Percentiles rank a stretch among this genome's conserved stretches.
phyloP scores from a whole-genome alignment of 441 rosid species.

The Gossypium lobatum region DNA sequence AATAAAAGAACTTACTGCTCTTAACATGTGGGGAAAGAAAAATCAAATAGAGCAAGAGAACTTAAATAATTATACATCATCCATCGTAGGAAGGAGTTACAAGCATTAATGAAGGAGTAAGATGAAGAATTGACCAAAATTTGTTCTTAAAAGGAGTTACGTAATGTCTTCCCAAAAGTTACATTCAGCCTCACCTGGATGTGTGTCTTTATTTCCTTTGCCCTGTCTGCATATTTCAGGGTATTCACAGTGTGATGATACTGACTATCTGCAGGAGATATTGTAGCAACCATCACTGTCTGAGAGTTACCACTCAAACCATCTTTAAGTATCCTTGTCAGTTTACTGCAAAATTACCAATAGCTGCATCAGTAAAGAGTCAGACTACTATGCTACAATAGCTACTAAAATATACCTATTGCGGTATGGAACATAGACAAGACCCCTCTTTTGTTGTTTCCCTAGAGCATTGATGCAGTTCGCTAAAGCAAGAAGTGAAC shows the following conservation, averaged over 20 bases:
- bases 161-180: background rate
- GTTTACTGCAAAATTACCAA: constrained; percentile 53
- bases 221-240: constrained; percentile 89
- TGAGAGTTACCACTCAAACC: constrained; percentile 70
- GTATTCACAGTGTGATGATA: constrained; percentile 92
- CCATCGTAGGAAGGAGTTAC: background rate
- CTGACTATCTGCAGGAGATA: constrained; percentile 78
- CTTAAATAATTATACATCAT: background rate
- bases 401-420: constrained; percentile 51
- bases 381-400: constrained; percentile 8
- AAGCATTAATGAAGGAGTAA: background rate
- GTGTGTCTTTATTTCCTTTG: constrained; percentile 92
- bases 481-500: constrained; percentile 94
- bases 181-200: constrained; percentile 52
- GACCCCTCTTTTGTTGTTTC: constrained; percentile 93
- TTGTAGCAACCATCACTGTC: constrained; percentile 79
- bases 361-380: constrained; percentile 13
- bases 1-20: background rate
- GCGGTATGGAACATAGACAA: constrained; percentile 93
- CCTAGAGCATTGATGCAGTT: constrained; percentile 92
- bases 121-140: background rate
- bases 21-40: background rate
- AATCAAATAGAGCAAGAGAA: background rate
- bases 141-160: background rate
- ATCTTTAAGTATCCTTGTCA: constrained; percentile 93